phyloP scores from a whole-genome alignment of 768 basidiomycete genomes.

The Crassisporium funariophilum region DNA sequence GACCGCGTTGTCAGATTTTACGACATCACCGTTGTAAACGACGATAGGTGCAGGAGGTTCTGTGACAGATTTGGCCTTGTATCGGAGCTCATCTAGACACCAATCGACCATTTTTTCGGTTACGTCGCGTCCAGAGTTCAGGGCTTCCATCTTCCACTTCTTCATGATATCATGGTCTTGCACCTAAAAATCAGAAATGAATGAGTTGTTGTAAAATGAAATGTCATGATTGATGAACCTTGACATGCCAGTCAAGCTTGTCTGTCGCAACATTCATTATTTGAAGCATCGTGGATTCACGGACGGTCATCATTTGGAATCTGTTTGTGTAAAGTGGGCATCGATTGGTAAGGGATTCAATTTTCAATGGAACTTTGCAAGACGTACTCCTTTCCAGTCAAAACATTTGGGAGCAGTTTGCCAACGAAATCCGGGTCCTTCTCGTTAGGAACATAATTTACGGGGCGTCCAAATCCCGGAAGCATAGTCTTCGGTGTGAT shows the following conservation, averaged over 20 bases:
- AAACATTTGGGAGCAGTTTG: slow-evolving; percentile 16
- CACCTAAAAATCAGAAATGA: slow-evolving; percentile 12
- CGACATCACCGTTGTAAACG: slow-evolving; percentile 29
- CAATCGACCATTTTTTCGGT: slow-evolving; percentile 27
- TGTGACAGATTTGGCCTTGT: slow-evolving; percentile 18
- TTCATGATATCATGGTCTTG: slow-evolving; percentile 21
- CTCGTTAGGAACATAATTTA: slow-evolving; percentile 22
- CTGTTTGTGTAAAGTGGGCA: slow-evolving; percentile 8
- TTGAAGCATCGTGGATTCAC: slow-evolving; percentile 35
- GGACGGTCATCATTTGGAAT: slow-evolving; percentile 24
- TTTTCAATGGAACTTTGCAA: slow-evolving; percentile 1
- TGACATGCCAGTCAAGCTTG: slow-evolving; percentile 34
- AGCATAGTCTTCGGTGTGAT: slow-evolving; percentile 14
- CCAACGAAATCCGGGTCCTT: slow-evolving; percentile 15
- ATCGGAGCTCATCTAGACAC: slow-evolving; percentile 30
- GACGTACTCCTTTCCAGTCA: slow-evolving; percentile 3
- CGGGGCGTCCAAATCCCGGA: slow-evolving; percentile 30
- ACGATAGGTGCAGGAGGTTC: slow-evolving; percentile 13
- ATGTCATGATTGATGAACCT: slow-evolving; percentile 21
- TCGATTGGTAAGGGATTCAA: background rate
- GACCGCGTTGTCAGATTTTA: slow-evolving; percentile 37
- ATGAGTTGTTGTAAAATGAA: background rate
- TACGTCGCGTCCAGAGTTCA: slow-evolving; percentile 17
- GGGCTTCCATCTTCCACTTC: slow-evolving; percentile 29
- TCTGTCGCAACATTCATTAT: slow-evolving; percentile 39